phyloP scores from a whole-genome alignment of 2,329 filamentous ascomycete genomes.

The Rhytidhysteron rufulum region DNA sequence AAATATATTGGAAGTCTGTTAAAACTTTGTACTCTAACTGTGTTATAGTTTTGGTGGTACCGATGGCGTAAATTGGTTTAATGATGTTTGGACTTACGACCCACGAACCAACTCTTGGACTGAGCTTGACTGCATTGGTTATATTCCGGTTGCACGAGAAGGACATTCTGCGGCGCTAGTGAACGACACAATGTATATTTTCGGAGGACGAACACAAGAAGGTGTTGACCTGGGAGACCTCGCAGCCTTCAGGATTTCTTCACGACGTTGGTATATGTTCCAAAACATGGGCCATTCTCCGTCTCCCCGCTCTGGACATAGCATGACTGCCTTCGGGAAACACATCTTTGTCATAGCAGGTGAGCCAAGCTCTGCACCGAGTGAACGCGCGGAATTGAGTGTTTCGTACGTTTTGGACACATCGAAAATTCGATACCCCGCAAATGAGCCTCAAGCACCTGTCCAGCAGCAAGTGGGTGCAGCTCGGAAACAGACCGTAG shows the following conservation, averaged over 20 bases:
- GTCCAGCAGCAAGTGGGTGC: slow-evolving; percentile 23
- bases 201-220: slow-evolving; percentile 92
- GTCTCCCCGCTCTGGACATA: slow-evolving; percentile 89
- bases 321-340: slow-evolving; percentile 94
- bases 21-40: slow-evolving; percentile 8
- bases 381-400: slow-evolving; percentile 77
- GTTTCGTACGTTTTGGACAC: slow-evolving; percentile 92
- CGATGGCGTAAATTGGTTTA: slow-evolving; percentile 95
- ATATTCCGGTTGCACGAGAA: slow-evolving; percentile 90
- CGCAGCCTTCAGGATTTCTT: slow-evolving; percentile 77
- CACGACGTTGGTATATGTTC: slow-evolving; percentile 96
- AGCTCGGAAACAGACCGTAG: slow-evolving; percentile 45
- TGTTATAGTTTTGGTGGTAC: slow-evolving; percentile 82
- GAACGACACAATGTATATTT: slow-evolving; percentile 98
- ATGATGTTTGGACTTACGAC: slow-evolving; percentile 97
- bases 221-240: slow-evolving; percentile 89
- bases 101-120: slow-evolving; percentile 77
- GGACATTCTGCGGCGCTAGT: slow-evolving; percentile 91
- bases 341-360: slow-evolving; percentile 89
- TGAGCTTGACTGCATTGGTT: slow-evolving; percentile 92
- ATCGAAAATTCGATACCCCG: slow-evolving; percentile 89
- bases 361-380: slow-evolving; percentile 83
- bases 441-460: slow-evolving; percentile 56
- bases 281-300: slow-evolving; percentile 99
- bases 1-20: not conserved